These are phyloP conservation scores for Amylostereum areolatum DNA, from an alignment of 1,284 basidiomycete species.

Conservation along the genomic window DNA sequence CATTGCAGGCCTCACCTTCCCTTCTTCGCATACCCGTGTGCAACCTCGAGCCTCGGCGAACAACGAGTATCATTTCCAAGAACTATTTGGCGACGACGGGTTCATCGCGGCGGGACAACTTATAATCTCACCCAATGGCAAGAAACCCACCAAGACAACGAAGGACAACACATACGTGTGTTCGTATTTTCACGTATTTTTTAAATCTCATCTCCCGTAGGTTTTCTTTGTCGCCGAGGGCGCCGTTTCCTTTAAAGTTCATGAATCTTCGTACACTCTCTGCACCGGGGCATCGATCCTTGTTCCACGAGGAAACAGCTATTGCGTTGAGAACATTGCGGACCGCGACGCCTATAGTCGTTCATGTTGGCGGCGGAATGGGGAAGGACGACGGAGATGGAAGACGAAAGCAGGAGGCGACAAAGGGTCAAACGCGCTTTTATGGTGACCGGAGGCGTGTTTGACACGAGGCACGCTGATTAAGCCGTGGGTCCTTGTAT, in stretches of 20 bases:
- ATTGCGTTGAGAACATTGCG: constrained; percentile 85
- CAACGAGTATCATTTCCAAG: constrained; percentile 81
- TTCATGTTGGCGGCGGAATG: no score
- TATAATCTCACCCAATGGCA: constrained; percentile 67
- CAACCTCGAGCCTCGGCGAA: constrained; percentile 53
- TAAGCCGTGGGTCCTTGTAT: no score
- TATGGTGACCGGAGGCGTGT: no score
- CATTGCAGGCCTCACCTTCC: constrained; percentile 64
- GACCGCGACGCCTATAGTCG: constrained; percentile 52
- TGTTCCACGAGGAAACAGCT: constrained; percentile 91
- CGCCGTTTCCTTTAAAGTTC: constrained; percentile 79
- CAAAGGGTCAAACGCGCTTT: no score
- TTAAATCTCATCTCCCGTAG: constrained; percentile 32
- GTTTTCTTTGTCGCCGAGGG: constrained; percentile 87
- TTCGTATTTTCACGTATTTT: constrained; percentile 13
- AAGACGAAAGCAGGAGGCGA: no score
- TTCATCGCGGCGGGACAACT: constrained; percentile 90
- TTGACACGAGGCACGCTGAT: no score
- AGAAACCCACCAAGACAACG: constrained; percentile 84
- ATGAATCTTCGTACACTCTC: constrained; percentile 74
- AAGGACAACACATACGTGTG: constrained; percentile 95
- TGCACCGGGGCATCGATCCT: constrained; percentile 84
- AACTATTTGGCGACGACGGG: constrained; percentile 87
- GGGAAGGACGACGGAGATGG: no score
- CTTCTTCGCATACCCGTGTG: constrained; percentile 46